These are phyloP conservation scores for Mortierella sp. DNA, from an alignment of 371 early-diverging fungal species.

Conservation along the genomic window DNA sequence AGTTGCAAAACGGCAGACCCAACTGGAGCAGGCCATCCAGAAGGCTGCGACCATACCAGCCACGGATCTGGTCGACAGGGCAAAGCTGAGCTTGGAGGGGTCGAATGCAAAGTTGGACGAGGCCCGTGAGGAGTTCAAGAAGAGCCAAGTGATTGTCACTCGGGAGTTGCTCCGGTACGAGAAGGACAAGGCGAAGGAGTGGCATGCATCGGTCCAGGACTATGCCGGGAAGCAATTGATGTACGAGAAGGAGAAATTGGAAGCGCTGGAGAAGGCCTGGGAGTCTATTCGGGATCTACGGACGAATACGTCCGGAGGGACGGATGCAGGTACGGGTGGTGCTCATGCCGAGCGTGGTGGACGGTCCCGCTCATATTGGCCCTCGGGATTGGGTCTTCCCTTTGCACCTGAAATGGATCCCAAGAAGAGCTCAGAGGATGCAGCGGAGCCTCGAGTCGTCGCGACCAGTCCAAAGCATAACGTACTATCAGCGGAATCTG, in stretches of 20 bases:
- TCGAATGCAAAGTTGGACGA: conserved; percentile 60
- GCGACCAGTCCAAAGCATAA: conserved; percentile 3
- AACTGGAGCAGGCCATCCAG: conserved; percentile 63
- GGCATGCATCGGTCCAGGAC: conserved; percentile 62
- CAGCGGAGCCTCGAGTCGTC: neutral
- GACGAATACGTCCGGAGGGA: conserved; percentile 11
- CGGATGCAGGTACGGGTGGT: neutral
- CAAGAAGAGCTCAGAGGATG: conserved; percentile 16
- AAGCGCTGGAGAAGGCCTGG: conserved; percentile 65
- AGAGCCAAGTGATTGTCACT: conserved; percentile 63
- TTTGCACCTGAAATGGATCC: conserved; percentile 34
- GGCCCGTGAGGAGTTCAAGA: conserved; percentile 59
- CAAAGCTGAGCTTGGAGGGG: conserved; percentile 52
- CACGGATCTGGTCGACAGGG: conserved; percentile 64
- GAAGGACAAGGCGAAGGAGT: conserved; percentile 63
- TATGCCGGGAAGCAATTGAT: conserved; percentile 62
- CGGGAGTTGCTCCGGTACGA: conserved; percentile 68
- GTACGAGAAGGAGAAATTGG: conserved; percentile 65
- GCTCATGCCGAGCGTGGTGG: conserved; percentile 3
- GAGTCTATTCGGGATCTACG: conserved; percentile 58
- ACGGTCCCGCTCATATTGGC: conserved; percentile 52
- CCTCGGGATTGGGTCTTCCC: conserved; percentile 41
- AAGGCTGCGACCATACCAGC: conserved; percentile 41
- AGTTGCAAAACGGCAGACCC: conserved; percentile 61
- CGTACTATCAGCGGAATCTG: neutral